Evolutionary conservation across 164 flowering plant genomes (phyloP).

Genomic region (Berberis thunbergii): DNA sequence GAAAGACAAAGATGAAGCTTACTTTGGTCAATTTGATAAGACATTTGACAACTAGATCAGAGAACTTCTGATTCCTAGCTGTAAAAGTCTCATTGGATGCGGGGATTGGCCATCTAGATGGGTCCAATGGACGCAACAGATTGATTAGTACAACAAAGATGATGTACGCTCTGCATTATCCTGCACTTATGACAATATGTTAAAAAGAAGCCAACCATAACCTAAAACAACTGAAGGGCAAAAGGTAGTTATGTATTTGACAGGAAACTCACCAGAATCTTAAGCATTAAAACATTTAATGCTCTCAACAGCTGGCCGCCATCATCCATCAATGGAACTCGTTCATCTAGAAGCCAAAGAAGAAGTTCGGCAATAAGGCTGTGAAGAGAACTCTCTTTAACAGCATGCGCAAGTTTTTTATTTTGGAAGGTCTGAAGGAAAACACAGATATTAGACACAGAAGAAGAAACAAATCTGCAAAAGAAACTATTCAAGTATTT

Average conservation of each 20-base stretch:
- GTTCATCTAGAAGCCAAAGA: conserved; percentile 96
- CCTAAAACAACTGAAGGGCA: not conserved
- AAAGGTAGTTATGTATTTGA: not conserved
- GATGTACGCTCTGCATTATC: conserved; percentile 98
- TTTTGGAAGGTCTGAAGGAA: conserved; percentile 76
- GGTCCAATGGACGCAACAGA: conserved; percentile 85
- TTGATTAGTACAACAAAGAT: conserved; percentile 87
- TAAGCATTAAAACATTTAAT: conserved; percentile 93
- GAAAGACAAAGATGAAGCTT: conserved; percentile 1
- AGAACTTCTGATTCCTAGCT: conserved; percentile 82
- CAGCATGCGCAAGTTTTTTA: conserved; percentile 88
- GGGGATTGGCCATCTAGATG: conserved; percentile 91
- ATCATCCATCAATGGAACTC: conserved; percentile 97
- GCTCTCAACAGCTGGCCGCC: conserved; percentile 97
- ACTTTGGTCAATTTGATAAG: conserved; percentile 94
- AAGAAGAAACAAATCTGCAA: too few species aligned
- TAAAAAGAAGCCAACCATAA: not conserved
- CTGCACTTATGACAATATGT: conserved; percentile 29
- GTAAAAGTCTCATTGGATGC: conserved; percentile 57
- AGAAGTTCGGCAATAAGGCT: conserved; percentile 88
- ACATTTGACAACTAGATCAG: conserved; percentile 94
- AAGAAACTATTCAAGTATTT: too few species aligned
- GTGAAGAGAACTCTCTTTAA: conserved; percentile 83
- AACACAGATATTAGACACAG: not conserved
- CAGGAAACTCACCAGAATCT: conserved; percentile 63